These are phyloP conservation scores for Vachellia collinsii DNA, from an alignment of 306 rosid species.

Conservation along the genomic window DNA sequence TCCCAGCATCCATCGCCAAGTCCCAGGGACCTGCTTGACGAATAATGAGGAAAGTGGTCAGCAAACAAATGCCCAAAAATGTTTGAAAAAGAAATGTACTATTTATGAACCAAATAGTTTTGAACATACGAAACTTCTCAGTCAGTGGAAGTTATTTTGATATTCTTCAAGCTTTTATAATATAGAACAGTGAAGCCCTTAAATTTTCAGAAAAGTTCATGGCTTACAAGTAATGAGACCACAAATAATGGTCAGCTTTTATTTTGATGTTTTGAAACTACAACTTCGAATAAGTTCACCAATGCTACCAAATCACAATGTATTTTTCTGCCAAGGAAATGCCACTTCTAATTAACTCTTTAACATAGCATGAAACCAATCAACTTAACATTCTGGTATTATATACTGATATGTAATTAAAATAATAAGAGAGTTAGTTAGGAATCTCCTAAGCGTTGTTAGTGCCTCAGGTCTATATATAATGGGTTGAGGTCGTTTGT, in stretches of 20 bases:
- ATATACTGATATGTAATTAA: not conserved
- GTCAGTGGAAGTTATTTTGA: not conserved
- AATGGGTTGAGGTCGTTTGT: no score
- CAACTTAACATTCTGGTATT: not conserved
- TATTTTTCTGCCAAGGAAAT: not conserved
- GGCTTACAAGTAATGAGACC: no score
- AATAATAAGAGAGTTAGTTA: no score
- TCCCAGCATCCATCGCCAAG: conserved; percentile 99
- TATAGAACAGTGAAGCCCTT: not conserved
- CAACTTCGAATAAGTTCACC: not conserved
- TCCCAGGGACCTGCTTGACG: conserved; percentile 76
- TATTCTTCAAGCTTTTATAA: not conserved
- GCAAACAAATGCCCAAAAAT: conserved; percentile 10
- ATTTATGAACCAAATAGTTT: no score
- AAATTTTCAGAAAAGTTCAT: not conserved
- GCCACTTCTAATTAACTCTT: not conserved
- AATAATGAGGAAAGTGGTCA: conserved; percentile 25
- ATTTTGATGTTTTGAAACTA: not conserved
- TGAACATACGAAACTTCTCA: not conserved
- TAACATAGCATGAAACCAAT: not conserved
- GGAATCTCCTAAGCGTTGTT: no score
- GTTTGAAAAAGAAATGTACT: not conserved
- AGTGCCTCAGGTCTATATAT: no score
- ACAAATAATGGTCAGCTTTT: no score
- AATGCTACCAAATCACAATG: not conserved